These are phyloP conservation scores for Kockovaella imperatae DNA, from an alignment of 768 basidiomycete species.

Conservation along the genomic window DNA sequence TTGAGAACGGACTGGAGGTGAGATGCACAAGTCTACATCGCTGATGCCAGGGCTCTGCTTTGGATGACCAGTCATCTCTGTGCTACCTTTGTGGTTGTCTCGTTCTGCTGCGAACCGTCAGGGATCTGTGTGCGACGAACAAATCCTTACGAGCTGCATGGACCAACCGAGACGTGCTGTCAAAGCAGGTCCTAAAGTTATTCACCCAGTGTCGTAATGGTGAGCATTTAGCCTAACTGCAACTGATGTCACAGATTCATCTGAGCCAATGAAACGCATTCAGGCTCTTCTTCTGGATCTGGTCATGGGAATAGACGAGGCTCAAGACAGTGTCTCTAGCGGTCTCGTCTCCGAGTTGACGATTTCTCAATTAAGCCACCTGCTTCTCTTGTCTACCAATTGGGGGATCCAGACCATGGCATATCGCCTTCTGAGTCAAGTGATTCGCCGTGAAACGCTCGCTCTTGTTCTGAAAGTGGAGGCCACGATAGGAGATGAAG, in stretches of 20 bases:
- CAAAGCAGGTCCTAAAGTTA: conserved; percentile 58
- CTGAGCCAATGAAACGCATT: conserved; percentile 59
- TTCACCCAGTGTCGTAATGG: conserved; percentile 47
- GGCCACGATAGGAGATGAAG: conserved; percentile 60
- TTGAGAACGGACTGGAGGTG: conserved; percentile 85
- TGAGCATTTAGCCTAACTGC: conserved; percentile 15
- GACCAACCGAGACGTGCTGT: conserved; percentile 53
- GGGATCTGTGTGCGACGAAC: conserved; percentile 65
- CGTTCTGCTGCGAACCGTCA: conserved; percentile 57
- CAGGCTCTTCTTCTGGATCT: conserved; percentile 58
- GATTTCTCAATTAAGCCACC: conserved; percentile 65
- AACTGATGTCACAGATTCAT: conserved; percentile 24
- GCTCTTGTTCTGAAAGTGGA: conserved; percentile 70
- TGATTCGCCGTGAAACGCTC: conserved; percentile 69
- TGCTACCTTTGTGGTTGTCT: conserved; percentile 64
- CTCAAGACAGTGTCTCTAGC: conserved; percentile 49
- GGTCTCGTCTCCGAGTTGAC: conserved; percentile 61
- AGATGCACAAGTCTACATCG: conserved; percentile 14
- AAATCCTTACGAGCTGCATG: conserved; percentile 64
- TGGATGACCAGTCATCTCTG: conserved; percentile 56
- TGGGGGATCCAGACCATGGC: conserved; percentile 66
- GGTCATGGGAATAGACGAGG: conserved; percentile 60
- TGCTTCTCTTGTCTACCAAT: conserved; percentile 57
- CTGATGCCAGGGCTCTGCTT: conserved; percentile 38
- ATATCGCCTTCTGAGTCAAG: conserved; percentile 62